A percentile compares a stretch with the other conserved stretches of the same genome.
phyloP scores from a whole-genome alignment of 2,329 filamentous ascomycete genomes.

The Botrytis sinoallii region DNA sequence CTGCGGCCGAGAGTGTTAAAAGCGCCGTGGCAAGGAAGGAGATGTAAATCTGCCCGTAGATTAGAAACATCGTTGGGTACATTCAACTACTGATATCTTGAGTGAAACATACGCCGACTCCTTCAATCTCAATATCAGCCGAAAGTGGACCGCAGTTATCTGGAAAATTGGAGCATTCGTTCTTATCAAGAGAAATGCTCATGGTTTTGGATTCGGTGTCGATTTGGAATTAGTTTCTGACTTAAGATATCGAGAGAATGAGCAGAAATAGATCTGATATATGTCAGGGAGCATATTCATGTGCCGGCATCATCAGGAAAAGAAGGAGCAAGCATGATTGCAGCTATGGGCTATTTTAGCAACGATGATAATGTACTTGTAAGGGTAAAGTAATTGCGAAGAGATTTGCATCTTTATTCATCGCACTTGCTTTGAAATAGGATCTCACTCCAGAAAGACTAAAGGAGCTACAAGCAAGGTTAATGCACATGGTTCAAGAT shows the following conservation, averaged over 20 bases:
- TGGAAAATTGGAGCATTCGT: not conserved
- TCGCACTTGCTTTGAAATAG: not conserved
- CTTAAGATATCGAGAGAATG: not conserved
- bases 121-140: not conserved
- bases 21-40: conserved; percentile 11
- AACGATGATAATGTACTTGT: not conserved
- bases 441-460: not conserved
- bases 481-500: not conserved
- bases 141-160: not conserved
- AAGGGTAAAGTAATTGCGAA: too few species aligned
- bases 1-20: not conserved
- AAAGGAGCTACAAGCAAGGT: not conserved
- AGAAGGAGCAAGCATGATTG: not conserved
- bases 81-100: not conserved
- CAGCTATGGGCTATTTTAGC: not conserved
- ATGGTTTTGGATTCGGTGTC: not conserved
- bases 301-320: not conserved
- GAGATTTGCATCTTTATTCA: not conserved
- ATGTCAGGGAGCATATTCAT: not conserved
- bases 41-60: not conserved
- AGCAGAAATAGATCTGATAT: not conserved
- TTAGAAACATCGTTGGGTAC: not conserved
- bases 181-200: not conserved
- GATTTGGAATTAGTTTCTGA: not conserved
- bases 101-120: not conserved